These are phyloP conservation scores for Boletus coffeatus DNA, from an alignment of 1,284 basidiomycete genomes.

Conservation along the genomic window DNA sequence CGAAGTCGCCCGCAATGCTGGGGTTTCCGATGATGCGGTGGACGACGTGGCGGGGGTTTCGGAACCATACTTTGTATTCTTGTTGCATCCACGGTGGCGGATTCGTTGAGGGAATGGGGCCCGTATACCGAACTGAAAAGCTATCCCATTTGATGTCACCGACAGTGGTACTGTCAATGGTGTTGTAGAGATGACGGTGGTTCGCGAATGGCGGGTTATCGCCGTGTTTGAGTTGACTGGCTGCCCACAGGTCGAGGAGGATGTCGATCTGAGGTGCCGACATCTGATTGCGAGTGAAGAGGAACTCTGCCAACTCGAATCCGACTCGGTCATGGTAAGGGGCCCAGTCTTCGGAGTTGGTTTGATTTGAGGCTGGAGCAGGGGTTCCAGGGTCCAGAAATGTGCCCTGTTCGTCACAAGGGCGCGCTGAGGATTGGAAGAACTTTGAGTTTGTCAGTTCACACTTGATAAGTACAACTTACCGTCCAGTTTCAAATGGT, in stretches of 20 bases:
- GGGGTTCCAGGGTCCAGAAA: neutral
- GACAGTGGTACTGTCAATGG: neutral
- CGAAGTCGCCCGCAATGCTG: conserved; percentile 24
- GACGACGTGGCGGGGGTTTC: neutral
- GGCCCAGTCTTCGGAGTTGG: neutral
- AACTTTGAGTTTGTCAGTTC: neutral
- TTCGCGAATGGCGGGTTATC: neutral
- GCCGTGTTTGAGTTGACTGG: neutral
- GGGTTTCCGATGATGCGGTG: conserved; percentile 22
- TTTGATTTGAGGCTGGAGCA: neutral
- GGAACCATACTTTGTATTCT: neutral
- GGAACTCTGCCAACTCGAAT: neutral
- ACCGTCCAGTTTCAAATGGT: conserved; percentile 7
- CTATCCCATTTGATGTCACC: neutral
- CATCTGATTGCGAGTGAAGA: neutral
- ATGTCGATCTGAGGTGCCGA: neutral
- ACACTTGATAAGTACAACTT: neutral
- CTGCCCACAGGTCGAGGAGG: neutral
- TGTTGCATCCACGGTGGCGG: neutral
- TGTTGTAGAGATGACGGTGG: neutral
- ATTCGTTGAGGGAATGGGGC: neutral
- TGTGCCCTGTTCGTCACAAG: neutral
- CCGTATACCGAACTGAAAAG: neutral
- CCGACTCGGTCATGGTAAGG: neutral
- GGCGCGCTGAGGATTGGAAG: neutral